phyloP scores from a whole-genome alignment of 2,329 filamentous ascomycete genomes.

The Epichloe sp. region DNA sequence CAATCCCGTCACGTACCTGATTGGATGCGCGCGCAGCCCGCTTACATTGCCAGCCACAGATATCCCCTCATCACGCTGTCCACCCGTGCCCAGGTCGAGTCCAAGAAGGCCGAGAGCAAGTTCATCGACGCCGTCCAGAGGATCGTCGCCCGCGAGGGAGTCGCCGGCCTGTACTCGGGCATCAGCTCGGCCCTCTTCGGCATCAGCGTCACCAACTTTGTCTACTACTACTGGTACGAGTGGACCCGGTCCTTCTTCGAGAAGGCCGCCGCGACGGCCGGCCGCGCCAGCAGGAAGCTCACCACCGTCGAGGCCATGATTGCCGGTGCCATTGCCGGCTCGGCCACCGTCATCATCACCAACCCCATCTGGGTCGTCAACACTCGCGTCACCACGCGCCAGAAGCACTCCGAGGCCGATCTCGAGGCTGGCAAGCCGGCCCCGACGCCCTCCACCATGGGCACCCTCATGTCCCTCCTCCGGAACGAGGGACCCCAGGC shows the following conservation, averaged over 20 bases:
- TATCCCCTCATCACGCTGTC: conserved; percentile 97
- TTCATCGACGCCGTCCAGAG: conserved; percentile 71
- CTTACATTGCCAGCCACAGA: conserved; percentile 28
- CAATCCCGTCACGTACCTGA: not conserved
- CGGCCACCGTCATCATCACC: conserved; percentile 86
- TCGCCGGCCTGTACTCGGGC: conserved; percentile 80
- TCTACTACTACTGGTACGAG: conserved; percentile 99
- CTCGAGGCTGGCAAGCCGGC: conserved; percentile 25
- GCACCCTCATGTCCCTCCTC: conserved; percentile 68
- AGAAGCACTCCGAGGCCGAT: conserved; percentile 38
- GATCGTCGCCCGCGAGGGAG: conserved; percentile 84
- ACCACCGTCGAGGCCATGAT: conserved; percentile 91
- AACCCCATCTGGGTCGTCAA: conserved; percentile 99
- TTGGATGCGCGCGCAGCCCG: not conserved
- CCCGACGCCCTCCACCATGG: conserved; percentile 55
- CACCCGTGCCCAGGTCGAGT: conserved; percentile 94
- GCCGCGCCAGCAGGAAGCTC: conserved; percentile 65
- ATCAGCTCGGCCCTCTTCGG: conserved; percentile 91
- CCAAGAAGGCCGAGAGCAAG: conserved; percentile 75
- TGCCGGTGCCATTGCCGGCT: conserved; percentile 84
- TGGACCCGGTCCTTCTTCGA: conserved; percentile 87
- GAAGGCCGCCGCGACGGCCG: conserved; percentile 57
- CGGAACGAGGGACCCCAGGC: conserved; percentile 72
- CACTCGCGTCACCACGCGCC: conserved; percentile 90
- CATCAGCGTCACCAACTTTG: conserved; percentile 97